Conservation (phyloP, 495 filamentous ascomycete genomes). For the Entonaema liquescens region DNA sequence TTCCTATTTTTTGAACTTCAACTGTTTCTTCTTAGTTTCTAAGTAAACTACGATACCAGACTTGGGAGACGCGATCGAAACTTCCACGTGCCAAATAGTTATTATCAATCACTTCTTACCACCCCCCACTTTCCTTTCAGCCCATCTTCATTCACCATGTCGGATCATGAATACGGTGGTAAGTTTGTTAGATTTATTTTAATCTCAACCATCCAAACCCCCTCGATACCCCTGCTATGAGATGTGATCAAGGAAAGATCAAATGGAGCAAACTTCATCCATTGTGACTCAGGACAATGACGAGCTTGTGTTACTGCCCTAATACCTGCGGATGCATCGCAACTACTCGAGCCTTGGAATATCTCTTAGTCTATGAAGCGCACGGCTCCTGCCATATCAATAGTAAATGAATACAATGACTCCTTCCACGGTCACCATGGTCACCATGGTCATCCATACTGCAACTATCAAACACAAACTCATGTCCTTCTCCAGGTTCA, state of each 20-base stretch:
- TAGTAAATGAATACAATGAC: slow-evolving; percentile 1
- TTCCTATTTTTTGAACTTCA: neutral
- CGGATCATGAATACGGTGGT: slow-evolving; percentile 88
- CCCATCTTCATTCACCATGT: slow-evolving; percentile 66
- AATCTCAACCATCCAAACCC: slow-evolving; percentile 32
- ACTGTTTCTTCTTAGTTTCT: neutral
- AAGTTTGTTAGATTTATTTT: slow-evolving; percentile 47
- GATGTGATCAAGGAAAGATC: neutral
- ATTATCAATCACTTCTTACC: neutral
- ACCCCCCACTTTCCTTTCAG: slow-evolving; percentile 24
- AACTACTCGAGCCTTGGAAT: neutral
- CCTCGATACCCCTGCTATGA: neutral
- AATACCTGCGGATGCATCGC: neutral
- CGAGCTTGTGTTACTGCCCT: slow-evolving; percentile 1
- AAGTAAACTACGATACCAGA: neutral
- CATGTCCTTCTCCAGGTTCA: neutral
- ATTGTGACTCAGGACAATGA: slow-evolving; percentile 1
- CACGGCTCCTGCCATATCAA: slow-evolving; percentile 6
- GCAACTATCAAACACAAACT: neutral
- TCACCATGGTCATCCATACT: neutral
- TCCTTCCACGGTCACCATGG: neutral
- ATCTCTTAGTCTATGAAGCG: slow-evolving; percentile 9
- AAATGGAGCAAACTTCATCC: slow-evolving; percentile 3
- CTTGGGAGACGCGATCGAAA: neutral
- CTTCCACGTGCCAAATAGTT: slow-evolving; percentile 42